These are phyloP conservation scores for Vitis rotundifolia DNA, from an alignment of 164 flowering plant species.

Conservation along the genomic window DNA sequence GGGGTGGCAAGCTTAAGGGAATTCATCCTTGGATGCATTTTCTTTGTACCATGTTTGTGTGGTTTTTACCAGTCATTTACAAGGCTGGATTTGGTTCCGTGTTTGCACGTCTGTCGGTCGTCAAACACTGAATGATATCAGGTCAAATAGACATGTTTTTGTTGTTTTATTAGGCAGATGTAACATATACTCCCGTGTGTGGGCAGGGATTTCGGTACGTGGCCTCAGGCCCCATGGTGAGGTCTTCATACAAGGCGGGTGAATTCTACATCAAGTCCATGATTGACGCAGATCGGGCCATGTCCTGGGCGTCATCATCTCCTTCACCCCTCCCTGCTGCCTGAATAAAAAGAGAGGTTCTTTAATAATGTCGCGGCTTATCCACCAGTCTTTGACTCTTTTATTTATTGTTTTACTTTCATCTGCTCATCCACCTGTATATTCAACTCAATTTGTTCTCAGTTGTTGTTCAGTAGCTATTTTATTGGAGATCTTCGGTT, in stretches of 20 bases:
- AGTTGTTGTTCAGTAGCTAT: no score
- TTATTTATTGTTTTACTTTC: not conserved
- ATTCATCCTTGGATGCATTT: no score
- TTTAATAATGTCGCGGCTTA: no score
- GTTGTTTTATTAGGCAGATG: no score
- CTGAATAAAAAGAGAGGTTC: slow-evolving; percentile 4
- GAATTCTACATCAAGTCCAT: slow-evolving; percentile 90
- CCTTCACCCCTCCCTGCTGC: slow-evolving; percentile 22
- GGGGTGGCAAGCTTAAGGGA: no score
- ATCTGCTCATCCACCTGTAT: not conserved
- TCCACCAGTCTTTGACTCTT: not conserved
- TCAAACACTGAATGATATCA: no score
- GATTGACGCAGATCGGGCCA: slow-evolving; percentile 83
- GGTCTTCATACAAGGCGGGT: slow-evolving; percentile 96
- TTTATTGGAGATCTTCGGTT: no score
- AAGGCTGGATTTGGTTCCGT: no score
- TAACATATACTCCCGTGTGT: not conserved
- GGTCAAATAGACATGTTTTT: no score
- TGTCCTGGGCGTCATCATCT: slow-evolving; percentile 6
- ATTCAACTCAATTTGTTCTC: not conserved
- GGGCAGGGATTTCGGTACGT: slow-evolving; percentile 86
- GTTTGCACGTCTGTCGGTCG: no score
- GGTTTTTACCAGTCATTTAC: no score
- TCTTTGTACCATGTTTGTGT: no score
- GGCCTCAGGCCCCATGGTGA: slow-evolving; percentile 97